phyloP scores from a whole-genome alignment of 441 rosid species.

The Pelargonium myrrhifolium region DNA sequence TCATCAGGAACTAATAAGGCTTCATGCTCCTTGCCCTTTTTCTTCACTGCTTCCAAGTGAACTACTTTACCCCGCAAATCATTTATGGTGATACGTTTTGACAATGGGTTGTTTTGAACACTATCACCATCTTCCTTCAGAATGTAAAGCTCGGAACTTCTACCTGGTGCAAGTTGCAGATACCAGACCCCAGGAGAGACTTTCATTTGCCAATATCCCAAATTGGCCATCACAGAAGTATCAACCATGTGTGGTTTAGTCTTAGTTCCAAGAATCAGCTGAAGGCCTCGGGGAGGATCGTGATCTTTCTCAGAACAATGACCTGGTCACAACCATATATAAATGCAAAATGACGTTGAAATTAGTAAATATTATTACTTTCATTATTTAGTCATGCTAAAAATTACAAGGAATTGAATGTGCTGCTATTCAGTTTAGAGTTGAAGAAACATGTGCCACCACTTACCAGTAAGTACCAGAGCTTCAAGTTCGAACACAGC shows the following conservation, averaged over 20 bases:
- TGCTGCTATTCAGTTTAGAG: background rate
- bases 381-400: constrained; percentile 21
- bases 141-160: constrained; percentile 85
- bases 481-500: constrained; percentile 99
- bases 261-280: constrained; percentile 92
- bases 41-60: constrained; percentile 84
- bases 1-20: constrained; percentile 69
- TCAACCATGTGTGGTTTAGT: constrained; percentile 89
- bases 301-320: constrained; percentile 98
- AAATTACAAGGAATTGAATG: constrained; percentile 1
- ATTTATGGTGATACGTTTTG: constrained; percentile 71
- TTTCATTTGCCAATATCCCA: constrained; percentile 99
- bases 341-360: constrained; percentile 4
- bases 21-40: constrained; percentile 89
- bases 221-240: constrained; percentile 98
- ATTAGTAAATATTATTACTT: constrained; percentile 1
- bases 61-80: constrained; percentile 96
- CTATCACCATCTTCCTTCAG: constrained; percentile 54
- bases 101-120: constrained; percentile 39
- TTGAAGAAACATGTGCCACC: constrained; percentile 28
- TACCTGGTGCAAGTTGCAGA: constrained; percentile 94
- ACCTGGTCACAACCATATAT: constrained; percentile 39
- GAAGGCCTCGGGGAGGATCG: constrained; percentile 97
- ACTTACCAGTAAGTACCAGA: constrained; percentile 92
- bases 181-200: constrained; percentile 98